Conservation (phyloP, 805 yeast genomes). For the Barnettozyma wickerhamii region DNA sequence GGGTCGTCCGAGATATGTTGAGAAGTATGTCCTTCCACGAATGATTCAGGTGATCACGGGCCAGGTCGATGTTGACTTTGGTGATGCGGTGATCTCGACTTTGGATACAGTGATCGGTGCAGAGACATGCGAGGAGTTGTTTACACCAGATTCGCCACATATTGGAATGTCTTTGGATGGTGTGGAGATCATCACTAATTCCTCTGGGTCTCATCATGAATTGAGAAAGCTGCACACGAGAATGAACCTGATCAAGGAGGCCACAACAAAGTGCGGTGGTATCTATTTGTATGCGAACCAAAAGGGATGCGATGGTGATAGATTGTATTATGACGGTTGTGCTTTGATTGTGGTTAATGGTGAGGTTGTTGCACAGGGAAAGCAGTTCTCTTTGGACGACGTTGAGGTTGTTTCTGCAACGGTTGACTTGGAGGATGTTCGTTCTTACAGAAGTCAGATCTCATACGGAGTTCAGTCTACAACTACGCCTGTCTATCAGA, state of each 20-base stretch:
- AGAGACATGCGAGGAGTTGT: slow-evolving; percentile 96
- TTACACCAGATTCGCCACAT: slow-evolving; percentile 96
- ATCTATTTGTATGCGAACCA: slow-evolving; percentile 91
- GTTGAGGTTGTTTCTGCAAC: slow-evolving; percentile 97
- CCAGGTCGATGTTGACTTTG: slow-evolving; percentile 69
- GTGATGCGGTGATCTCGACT: slow-evolving; percentile 86
- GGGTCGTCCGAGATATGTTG: slow-evolving; percentile 74
- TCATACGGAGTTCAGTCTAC: slow-evolving; percentile 47
- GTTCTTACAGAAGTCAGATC: slow-evolving; percentile 66
- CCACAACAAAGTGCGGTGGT: slow-evolving; percentile 96
- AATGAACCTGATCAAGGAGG: slow-evolving; percentile 80
- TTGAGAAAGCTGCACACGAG: slow-evolving; percentile 84
- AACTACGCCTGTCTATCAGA: slow-evolving; percentile 31
- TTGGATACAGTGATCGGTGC: slow-evolving; percentile 90
- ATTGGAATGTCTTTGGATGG: slow-evolving; percentile 91
- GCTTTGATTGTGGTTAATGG: slow-evolving; percentile 94
- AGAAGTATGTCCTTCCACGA: slow-evolving; percentile 69
- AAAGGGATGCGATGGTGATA: slow-evolving; percentile 97
- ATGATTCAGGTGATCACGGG: slow-evolving; percentile 60
- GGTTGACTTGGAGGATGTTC: slow-evolving; percentile 86
- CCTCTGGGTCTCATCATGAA: slow-evolving; percentile 98
- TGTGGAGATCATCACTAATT: slow-evolving; percentile 93
- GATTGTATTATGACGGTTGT: slow-evolving; percentile 95
- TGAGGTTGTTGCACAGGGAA: slow-evolving; percentile 84
- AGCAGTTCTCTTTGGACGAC: slow-evolving; percentile 84